Base-by-base conservation (phyloP, 2,329 filamentous ascomycete species). In the Thielaviopsis euricoi region DNA sequence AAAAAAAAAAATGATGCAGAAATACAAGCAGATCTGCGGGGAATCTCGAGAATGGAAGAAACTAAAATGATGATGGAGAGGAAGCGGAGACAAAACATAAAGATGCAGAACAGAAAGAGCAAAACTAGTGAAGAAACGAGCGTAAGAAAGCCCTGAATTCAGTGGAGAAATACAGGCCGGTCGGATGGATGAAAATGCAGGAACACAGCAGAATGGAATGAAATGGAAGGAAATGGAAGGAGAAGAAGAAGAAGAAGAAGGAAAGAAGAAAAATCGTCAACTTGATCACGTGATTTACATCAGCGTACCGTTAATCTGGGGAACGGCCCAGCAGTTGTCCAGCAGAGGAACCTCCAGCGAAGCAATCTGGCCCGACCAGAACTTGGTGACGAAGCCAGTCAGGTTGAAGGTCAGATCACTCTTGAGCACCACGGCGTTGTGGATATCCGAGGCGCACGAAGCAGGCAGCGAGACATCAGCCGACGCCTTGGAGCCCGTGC, bases 381-480 rank as follows among this genome's bases (percentile, higher is more conserved):
- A 64, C 56, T 66, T 60, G 0, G 65, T 65, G 40, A 64, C 65
- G 52, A 65, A 66, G 0, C 62, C 65, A 17, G 62, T 57, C 3
- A 67, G 59, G 33, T 63, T 65, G 54, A 67, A 67, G 57, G 62
- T 58, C 49, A 67, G 67, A 51, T 66, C 64, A 2, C 64, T 65
- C 12, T 53, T 60, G 46, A 67, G 58, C 22, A 63, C 59, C 10
- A 67, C 60, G 2, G 62, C 63, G 46, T 64, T 64, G 26, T n/a
- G 17, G 19, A 56, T 23, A 19, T 50, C 43, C 3, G 59, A 56
- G 29, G 64, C 63, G 26, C 64, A 61, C 53, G 65, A 67, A 13
- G 58, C 60, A n/a, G 64, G 62, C 19, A 64, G 55, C 2, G 58
- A 60, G 2, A 61, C 62, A 17, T 53, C 61, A 1, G 54, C 17